Conservation (phyloP, 1,139 yeast genomes). For the Pichia sp. region DNA sequence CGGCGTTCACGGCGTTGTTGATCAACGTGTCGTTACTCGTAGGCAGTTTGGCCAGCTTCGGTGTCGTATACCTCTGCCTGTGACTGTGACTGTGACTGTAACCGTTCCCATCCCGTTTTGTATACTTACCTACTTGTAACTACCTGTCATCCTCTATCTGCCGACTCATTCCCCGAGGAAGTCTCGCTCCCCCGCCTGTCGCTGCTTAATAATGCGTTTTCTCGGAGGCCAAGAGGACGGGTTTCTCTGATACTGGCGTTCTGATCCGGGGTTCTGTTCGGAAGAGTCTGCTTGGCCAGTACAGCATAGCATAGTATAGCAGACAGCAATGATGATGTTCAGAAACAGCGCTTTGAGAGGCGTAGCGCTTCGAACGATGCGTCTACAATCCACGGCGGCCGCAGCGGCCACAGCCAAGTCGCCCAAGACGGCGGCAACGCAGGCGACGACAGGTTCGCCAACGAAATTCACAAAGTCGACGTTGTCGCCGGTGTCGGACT, state of each 20-base stretch:
- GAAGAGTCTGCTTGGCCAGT: neutral
- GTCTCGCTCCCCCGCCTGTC: neutral
- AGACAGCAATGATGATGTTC: neutral
- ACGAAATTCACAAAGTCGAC: conserved; percentile 14
- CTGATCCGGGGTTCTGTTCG: neutral
- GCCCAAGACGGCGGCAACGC: conserved; percentile 1
- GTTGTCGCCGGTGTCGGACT: conserved; percentile 20
- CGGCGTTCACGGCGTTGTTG: conserved; percentile 81
- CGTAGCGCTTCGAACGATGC: neutral
- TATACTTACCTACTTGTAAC: too few relatives aligned
- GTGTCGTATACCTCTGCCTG: conserved; percentile 41
- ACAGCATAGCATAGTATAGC: too few relatives aligned
- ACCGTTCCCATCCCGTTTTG: too few relatives aligned
- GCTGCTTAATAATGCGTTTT: neutral
- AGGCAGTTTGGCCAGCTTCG: conserved; percentile 73
- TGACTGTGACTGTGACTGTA: neutral
- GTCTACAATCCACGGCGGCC: neutral
- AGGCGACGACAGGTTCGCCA: neutral
- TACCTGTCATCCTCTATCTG: too few relatives aligned
- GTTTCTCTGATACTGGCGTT: neutral
- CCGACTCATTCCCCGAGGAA: neutral
- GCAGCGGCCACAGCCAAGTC: neutral
- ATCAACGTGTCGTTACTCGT: conserved; percentile 69
- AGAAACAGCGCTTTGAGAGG: neutral
- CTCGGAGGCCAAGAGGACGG: neutral